Conservation (phyloP, 805 yeast genomes). For the Candida loeiensis region DNA sequence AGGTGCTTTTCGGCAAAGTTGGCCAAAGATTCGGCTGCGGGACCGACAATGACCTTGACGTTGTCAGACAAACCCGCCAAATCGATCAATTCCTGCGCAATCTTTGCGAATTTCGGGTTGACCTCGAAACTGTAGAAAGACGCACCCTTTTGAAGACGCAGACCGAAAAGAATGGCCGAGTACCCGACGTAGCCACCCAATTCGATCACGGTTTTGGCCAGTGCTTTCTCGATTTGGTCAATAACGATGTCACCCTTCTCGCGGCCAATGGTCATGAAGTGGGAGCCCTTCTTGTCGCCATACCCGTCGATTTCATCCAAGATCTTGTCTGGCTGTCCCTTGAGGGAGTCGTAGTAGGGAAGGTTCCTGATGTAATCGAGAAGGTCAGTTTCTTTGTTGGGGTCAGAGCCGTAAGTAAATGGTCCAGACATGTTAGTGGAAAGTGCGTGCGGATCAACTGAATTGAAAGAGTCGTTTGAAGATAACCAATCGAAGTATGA, state of each 20-base stretch:
- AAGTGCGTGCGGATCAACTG: too few species aligned
- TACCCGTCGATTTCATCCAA: constrained; percentile 29
- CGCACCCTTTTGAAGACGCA: constrained; percentile 22
- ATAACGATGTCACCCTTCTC: constrained; percentile 26
- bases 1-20: constrained; percentile 19
- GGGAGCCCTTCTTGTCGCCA: constrained; percentile 10
- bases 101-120: constrained; percentile 27
- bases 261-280: constrained; percentile 32
- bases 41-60: constrained; percentile 32
- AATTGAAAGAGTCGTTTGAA: too few species aligned
- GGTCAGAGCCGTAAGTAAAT: too few species aligned
- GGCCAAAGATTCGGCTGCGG: constrained; percentile 27
- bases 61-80: constrained; percentile 31
- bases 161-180: constrained; percentile 34
- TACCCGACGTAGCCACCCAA: constrained; percentile 36
- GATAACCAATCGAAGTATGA: too few species aligned
- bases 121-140: constrained; percentile 34
- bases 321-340: constrained; percentile 31
- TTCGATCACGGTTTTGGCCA: constrained; percentile 29
- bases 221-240: constrained; percentile 19
- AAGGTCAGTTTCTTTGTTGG: constrained; percentile 25
- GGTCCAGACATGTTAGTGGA: not conserved
- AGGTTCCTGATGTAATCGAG: constrained; percentile 20
- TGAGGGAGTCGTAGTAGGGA: constrained; percentile 23
- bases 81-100: constrained; percentile 26